Evolutionary conservation across 1,139 yeast species (phyloP).

Genomic region (Saccharomycopsis hybrid): DNA sequence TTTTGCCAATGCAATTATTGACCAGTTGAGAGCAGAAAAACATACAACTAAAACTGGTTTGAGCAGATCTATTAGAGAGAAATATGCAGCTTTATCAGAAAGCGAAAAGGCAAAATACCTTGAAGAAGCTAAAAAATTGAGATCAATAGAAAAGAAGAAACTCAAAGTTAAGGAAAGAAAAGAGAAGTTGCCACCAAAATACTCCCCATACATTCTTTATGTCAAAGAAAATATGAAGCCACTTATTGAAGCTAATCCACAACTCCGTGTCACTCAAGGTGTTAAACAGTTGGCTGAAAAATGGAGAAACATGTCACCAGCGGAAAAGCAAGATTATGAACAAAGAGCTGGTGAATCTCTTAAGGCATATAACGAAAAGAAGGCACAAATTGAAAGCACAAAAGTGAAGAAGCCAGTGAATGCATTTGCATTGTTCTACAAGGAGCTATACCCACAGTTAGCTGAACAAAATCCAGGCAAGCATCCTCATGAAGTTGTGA

Average conservation of each 20-base stretch:
- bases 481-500: background rate
- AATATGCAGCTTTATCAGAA: constrained; percentile 8
- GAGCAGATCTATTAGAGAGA: constrained; percentile 1
- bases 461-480: constrained; percentile 3
- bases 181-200: constrained; percentile 11
- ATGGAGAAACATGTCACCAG: constrained; percentile 27
- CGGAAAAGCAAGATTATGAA: constrained; percentile 23
- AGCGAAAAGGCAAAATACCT: constrained; percentile 7
- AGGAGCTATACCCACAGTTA: background rate
- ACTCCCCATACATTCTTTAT: constrained; percentile 12
- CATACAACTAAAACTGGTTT: constrained; percentile 10
- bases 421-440: constrained; percentile 5
- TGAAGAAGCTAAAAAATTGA: constrained; percentile 1
- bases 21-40: constrained; percentile 11
- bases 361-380: constrained; percentile 11
- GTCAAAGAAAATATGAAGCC: constrained; percentile 12
- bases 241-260: constrained; percentile 24
- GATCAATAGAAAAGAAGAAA: too few species aligned
- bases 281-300: constrained; percentile 24
- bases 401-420: constrained; percentile 11
- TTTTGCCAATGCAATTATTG: constrained; percentile 10
- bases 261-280: too few species aligned
- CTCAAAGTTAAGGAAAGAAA: constrained; percentile 6
- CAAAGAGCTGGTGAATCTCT: constrained; percentile 14
- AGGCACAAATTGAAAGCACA: constrained; percentile 17